Conservation (phyloP, 2,329 filamentous ascomycete genomes). For the Colletotrichum brevisporum region DNA sequence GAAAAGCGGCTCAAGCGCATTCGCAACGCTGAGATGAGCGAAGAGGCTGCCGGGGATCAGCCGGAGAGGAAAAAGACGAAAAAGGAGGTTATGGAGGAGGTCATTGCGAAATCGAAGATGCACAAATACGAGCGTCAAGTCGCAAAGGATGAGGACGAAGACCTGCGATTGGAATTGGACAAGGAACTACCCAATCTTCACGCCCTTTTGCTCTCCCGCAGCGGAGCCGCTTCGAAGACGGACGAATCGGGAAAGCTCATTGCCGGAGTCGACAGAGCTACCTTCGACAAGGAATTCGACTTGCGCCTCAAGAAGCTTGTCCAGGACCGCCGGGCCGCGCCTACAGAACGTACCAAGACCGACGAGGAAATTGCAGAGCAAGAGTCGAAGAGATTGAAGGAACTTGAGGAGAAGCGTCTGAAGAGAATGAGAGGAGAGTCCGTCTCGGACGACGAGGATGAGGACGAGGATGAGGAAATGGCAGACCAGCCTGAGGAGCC, state of each 20-base stretch:
- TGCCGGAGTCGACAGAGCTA: slow-evolving; percentile 72
- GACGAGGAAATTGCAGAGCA: slow-evolving; percentile 87
- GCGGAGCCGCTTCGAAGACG: slow-evolving; percentile 48
- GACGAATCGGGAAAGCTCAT: slow-evolving; percentile 48
- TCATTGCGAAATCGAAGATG: slow-evolving; percentile 96
- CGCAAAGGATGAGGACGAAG: slow-evolving; percentile 92
- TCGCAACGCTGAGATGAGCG: slow-evolving; percentile 59
- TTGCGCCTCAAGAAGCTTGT: slow-evolving; percentile 84
- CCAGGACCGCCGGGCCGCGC: slow-evolving; percentile 86
- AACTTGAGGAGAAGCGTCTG: slow-evolving; percentile 86
- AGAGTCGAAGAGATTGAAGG: slow-evolving; percentile 81
- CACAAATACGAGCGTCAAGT: slow-evolving; percentile 96
- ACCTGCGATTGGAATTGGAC: slow-evolving; percentile 86
- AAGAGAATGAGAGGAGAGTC: slow-evolving; percentile 90
- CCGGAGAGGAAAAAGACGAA: slow-evolving; percentile 94
- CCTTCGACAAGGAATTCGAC: slow-evolving; percentile 91
- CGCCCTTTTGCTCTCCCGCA: slow-evolving; percentile 73
- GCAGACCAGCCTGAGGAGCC: slow-evolving; percentile 49
- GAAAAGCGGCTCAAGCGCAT: slow-evolving; percentile 70
- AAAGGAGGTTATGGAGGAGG: slow-evolving; percentile 96
- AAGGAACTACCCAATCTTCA: slow-evolving; percentile 85
- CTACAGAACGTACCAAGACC: slow-evolving; percentile 90
- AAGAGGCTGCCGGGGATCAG: slow-evolving; percentile 63
- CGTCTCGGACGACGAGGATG: slow-evolving; percentile 75
- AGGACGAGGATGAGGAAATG: slow-evolving; percentile 60